Conservation (phyloP, 2,329 filamentous ascomycete species). For the Penicillium sp. region DNA sequence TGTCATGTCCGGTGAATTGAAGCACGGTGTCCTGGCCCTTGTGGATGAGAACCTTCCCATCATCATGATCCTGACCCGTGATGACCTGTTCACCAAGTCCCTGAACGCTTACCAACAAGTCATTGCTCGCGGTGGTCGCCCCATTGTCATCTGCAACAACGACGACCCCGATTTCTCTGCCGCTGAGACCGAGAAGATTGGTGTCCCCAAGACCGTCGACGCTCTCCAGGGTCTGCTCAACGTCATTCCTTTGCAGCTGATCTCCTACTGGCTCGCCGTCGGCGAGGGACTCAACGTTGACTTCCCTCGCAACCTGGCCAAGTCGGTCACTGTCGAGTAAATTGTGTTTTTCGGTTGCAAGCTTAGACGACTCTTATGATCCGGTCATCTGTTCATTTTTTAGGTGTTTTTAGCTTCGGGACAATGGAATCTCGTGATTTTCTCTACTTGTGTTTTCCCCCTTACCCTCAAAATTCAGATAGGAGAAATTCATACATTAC, state of each 20-base stretch:
- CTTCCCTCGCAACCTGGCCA: conserved; percentile 97
- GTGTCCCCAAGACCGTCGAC: conserved; percentile 94
- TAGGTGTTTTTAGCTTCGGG: conserved; percentile 25
- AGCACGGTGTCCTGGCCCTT: conserved; percentile 95
- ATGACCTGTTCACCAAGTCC: conserved; percentile 97
- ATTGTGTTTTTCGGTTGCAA: conserved; percentile 4
- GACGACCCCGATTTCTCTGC: conserved; percentile 84
- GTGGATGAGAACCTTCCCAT: conserved; percentile 98
- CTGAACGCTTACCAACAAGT: conserved; percentile 99
- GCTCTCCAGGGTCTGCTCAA: conserved; percentile 95
- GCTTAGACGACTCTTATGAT: conserved; percentile 29
- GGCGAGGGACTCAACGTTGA: conserved; percentile 96
- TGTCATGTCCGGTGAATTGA: conserved; percentile 99
- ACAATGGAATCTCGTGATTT: conserved; percentile 20
- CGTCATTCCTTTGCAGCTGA: conserved; percentile 94
- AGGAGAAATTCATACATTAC: no score
- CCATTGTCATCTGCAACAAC: conserved; percentile 97
- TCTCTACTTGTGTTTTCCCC: neutral
- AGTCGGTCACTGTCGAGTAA: conserved; percentile 99
- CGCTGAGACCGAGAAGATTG: conserved; percentile 92
- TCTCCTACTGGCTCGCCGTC: conserved; percentile 98
- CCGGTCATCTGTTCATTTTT: conserved; percentile 22
- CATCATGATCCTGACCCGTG: conserved; percentile 98
- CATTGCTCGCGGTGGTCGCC: conserved; percentile 91
- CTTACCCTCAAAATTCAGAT: neutral